phyloP scores from a whole-genome alignment of 2,329 filamentous ascomycete species.

The Escovopsis sp. region DNA sequence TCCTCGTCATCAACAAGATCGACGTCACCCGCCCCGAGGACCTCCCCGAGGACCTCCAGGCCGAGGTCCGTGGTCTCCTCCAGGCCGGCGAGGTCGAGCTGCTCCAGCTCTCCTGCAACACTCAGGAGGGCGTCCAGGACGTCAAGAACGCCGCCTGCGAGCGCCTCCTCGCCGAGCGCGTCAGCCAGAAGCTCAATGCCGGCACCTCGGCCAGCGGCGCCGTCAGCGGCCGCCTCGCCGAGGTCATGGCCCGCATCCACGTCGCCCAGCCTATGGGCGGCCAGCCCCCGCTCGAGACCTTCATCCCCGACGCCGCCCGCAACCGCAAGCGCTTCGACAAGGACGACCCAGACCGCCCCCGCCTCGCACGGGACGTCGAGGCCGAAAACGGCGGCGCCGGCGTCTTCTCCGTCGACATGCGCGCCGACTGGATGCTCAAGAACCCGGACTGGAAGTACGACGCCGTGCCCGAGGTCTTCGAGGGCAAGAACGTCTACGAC shows the following conservation, averaged over 20 bases:
- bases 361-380: conserved; percentile 74
- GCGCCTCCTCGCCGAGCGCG: conserved; percentile 78
- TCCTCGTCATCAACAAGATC: conserved; percentile 96
- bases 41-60: conserved; percentile 62
- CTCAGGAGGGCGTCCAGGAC: conserved; percentile 81
- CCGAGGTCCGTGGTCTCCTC: conserved; percentile 62
- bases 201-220: conserved; percentile 64
- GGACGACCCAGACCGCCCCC: conserved; percentile 68
- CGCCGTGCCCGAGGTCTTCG: conserved; percentile 82
- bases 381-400: conserved; percentile 87
- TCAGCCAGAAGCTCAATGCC: conserved; percentile 91
- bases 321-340: conserved; percentile 79
- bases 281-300: conserved; percentile 46
- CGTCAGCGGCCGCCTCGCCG: conserved; percentile 68
- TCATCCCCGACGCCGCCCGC: conserved; percentile 76
- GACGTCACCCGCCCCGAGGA: conserved; percentile 82
- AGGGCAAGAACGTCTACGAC: conserved; percentile 96
- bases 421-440: conserved; percentile 74
- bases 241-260: conserved; percentile 88
- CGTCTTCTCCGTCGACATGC: conserved; percentile 89
- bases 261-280: conserved; percentile 88
- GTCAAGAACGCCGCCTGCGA: conserved; percentile 95
- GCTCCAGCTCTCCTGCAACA: conserved; percentile 87
- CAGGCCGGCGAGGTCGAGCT: conserved; percentile 85
- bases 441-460: conserved; percentile 93